A percentile compares a stretch with the other conserved stretches of the same genome.
phyloP scores from a whole-genome alignment of 768 basidiomycete genomes.

The Agaricus bisporus region DNA sequence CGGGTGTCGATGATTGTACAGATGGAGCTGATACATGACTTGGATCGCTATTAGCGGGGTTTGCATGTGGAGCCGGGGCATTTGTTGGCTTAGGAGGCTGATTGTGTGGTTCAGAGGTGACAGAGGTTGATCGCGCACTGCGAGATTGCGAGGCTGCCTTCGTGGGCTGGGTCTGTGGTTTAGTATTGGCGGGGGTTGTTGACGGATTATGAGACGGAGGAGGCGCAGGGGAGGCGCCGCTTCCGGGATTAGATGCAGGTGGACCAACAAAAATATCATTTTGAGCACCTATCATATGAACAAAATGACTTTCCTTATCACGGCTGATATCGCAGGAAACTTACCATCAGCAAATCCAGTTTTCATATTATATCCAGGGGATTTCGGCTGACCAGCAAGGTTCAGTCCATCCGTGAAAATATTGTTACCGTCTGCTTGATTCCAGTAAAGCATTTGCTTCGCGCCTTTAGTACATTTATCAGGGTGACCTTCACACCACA shows the following conservation, averaged over 20 bases:
- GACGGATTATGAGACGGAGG: too few relatives aligned
- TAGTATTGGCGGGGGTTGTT: too few relatives aligned
- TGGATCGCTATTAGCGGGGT: neutral
- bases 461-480: conserved; percentile 38
- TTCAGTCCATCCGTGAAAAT: conserved; percentile 37
- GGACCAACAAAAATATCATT: conserved; percentile 5
- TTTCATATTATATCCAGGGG: conserved; percentile 44
- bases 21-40: too few relatives aligned
- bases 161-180: neutral
- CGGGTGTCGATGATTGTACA: too few relatives aligned
- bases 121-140: too few relatives aligned
- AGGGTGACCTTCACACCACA: conserved; percentile 46
- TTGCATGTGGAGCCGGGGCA: neutral
- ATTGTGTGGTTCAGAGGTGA: too few relatives aligned
- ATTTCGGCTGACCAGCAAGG: conserved; percentile 30
- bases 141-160: neutral
- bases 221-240: too few relatives aligned
- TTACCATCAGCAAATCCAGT: conserved; percentile 42
- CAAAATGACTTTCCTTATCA: neutral
- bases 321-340: conserved; percentile 1
- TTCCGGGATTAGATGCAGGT: neutral
- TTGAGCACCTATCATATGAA: conserved; percentile 3
- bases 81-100: too few relatives aligned
- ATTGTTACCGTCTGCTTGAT: conserved; percentile 43
- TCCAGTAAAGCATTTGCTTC: conserved; percentile 53